Evolutionary conservation across 2,329 filamentous ascomycete genomes (phyloP), one percentile per base, ranked within the genome.

Genomic region (Trichophyton simii): DNA sequence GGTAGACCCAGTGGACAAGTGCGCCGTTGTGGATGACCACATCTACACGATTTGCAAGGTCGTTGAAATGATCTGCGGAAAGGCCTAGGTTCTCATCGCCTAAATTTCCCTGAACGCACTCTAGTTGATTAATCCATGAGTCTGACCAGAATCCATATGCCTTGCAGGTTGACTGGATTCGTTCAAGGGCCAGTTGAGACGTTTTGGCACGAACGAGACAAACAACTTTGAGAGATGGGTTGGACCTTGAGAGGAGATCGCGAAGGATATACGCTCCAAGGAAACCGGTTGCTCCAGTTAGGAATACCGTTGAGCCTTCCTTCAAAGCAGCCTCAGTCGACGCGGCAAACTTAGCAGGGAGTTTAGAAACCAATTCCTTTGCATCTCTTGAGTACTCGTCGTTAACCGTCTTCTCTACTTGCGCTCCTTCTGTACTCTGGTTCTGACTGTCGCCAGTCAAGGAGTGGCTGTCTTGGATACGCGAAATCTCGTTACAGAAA

Each of bases 211-310:
- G 86, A 3, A 95, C 87, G 62, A 91, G 85, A 0, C 86, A 85
- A 62, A 95, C 84, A 8, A 95, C 79, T 66, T 82, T 85, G 13
- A 83, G 77, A 18, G 76, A 73, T 18, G 77, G 80, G 15, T 76
- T 75, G 8, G 78, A 76, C 25, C 87, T 79, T 44, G 82, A 81
- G 1, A 96, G 79, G 0, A 96, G 74, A 61, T 95, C 89, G 61
- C 82, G 82, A 36, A 95, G 77, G 9, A 96, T 78, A 69, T 91
- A 95, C 0, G 88, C 82, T 31, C 91, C 91, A 20, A 96, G 75
- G 78, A 96, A 96, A 1, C 91, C 91, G 3, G 91, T 96, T 3
- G 89, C 90, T 50, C 92, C 91, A 2, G 91, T 96, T 3, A 96
- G 76, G 72, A 96, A 88, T 9, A 94, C 80, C 0, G 86, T 90